Evolutionary conservation across 2,329 filamentous ascomycete genomes (phyloP).

Genomic region (Cladosporium sp.): DNA sequence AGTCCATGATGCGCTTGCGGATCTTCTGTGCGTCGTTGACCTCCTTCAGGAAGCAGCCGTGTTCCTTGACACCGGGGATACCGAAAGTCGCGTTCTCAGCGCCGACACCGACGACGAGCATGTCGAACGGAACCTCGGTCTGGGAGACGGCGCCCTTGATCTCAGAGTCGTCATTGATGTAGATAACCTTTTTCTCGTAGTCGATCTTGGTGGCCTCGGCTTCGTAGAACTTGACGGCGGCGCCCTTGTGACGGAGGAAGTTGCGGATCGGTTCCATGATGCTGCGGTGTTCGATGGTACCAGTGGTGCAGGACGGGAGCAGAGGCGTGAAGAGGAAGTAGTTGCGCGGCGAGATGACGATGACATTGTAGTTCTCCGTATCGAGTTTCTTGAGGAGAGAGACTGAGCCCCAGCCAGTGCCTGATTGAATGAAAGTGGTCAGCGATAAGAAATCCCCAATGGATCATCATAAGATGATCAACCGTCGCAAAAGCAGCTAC

Average conservation of each 20-base stretch:
- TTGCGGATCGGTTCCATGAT: conserved; percentile 99
- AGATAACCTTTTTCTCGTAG: conserved; percentile 80
- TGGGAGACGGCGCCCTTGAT: conserved; percentile 77
- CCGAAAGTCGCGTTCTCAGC: conserved; percentile 98
- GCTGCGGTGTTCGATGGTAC: conserved; percentile 95
- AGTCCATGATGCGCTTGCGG: conserved; percentile 99
- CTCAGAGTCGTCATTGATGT: conserved; percentile 88
- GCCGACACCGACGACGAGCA: conserved; percentile 95
- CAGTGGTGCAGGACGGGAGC: conserved; percentile 94
- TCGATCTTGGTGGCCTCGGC: conserved; percentile 96
- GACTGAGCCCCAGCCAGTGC: conserved; percentile 94
- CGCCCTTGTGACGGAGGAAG: conserved; percentile 92
- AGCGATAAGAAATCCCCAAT: conserved; percentile 19
- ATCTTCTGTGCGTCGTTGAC: conserved; percentile 94
- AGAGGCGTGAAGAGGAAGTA: conserved; percentile 99
- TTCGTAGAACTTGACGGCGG: conserved; percentile 94
- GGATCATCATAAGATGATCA: too few relatives aligned
- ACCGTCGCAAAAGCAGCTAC: too few relatives aligned
- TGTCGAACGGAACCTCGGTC: conserved; percentile 94
- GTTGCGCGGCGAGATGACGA: conserved; percentile 96
- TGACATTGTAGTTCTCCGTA: conserved; percentile 97
- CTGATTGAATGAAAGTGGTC: conserved; percentile 46
- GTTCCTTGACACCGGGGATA: conserved; percentile 89
- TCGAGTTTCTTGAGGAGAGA: conserved; percentile 98
- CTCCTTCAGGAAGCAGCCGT: conserved; percentile 98